Conservation (phyloP, 352 stramenopile species). For the Globisporangium splendens region DNA sequence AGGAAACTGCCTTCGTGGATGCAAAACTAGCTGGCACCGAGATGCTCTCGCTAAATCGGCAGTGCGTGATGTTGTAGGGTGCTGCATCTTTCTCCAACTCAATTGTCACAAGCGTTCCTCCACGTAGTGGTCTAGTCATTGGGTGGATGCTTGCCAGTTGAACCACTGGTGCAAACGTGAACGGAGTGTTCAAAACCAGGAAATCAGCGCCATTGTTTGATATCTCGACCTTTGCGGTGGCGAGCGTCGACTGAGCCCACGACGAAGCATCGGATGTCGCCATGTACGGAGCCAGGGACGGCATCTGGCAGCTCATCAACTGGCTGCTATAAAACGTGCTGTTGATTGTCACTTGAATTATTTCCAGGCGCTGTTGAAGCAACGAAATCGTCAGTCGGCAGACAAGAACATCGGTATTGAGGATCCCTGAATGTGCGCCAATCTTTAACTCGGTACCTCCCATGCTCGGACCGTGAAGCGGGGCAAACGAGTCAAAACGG, state of each 20-base stretch:
- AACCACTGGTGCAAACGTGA: constrained; percentile 24
- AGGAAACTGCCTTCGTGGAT: constrained; percentile 16
- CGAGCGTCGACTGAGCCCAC: constrained; percentile 18
- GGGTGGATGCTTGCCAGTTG: constrained; percentile 16
- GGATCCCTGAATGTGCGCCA: constrained; percentile 14
- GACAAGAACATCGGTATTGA: constrained; percentile 21
- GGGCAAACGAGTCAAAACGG: constrained; percentile 23
- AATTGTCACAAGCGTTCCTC: constrained; percentile 25
- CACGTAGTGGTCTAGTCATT: constrained; percentile 16
- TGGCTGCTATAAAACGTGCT: constrained; percentile 21
- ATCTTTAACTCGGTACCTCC: constrained; percentile 29
- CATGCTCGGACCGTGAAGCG: constrained; percentile 29
- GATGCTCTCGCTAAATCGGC: constrained; percentile 23
- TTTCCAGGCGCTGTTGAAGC: constrained; percentile 14
- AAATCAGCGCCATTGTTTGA: constrained; percentile 59
- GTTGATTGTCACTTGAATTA: constrained; percentile 10
- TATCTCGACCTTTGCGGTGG: constrained; percentile 25
- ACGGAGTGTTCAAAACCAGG: constrained; percentile 13
- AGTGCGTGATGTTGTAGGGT: constrained; percentile 22
- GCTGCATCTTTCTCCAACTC: neutral
- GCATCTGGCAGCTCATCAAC: constrained; percentile 26
- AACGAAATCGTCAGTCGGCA: constrained; percentile 35
- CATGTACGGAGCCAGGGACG: constrained; percentile 19
- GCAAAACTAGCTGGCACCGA: constrained; percentile 6
- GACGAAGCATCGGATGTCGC: constrained; percentile 5